Evolutionary conservation across 108 stramenopile genomes (phyloP).

Genomic region (Schizochytrium sp.): DNA sequence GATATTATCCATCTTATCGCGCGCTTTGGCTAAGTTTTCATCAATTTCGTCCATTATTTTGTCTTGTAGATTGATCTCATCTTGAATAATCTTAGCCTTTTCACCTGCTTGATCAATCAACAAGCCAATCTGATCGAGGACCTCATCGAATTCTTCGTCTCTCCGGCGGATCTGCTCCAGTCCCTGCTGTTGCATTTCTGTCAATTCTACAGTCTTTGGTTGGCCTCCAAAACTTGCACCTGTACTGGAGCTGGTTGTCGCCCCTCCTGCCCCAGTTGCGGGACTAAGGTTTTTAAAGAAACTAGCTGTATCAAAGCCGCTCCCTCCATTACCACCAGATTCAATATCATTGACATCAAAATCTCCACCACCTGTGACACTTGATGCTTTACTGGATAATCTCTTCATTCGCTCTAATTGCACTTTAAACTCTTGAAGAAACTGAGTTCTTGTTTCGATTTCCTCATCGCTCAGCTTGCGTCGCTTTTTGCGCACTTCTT

Average conservation of each 20-base stretch:
- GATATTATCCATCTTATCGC: slow-evolving; percentile 1
- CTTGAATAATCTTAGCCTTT: slow-evolving; percentile 43
- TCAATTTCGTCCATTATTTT: slow-evolving; percentile 45
- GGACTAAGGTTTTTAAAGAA: slow-evolving; percentile 41
- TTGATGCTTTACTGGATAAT: background rate
- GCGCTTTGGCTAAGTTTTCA: slow-evolving; percentile 6
- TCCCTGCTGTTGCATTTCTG: slow-evolving; percentile 42
- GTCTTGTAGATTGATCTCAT: slow-evolving; percentile 20
- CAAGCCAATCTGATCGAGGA: slow-evolving; percentile 43
- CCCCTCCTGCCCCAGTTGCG: background rate
- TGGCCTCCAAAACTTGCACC: background rate
- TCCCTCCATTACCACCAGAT: slow-evolving; percentile 5
- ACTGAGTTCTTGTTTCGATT: slow-evolving; percentile 26
- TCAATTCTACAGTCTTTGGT: slow-evolving; percentile 21
- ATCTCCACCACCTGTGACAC: slow-evolving; percentile 3
- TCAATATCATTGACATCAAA: background rate
- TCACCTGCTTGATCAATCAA: slow-evolving; percentile 33
- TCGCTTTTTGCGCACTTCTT: slow-evolving; percentile 11
- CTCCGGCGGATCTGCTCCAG: slow-evolving; percentile 4
- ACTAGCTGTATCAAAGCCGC: slow-evolving; percentile 20
- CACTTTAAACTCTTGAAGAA: slow-evolving; percentile 28
- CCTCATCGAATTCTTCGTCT: slow-evolving; percentile 23
- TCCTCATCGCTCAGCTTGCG: slow-evolving; percentile 50
- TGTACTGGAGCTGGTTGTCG: no score
- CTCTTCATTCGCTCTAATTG: slow-evolving; percentile 15